phyloP scores from a whole-genome alignment of 2,329 filamentous ascomycete genomes.

The Nectriaceae sp. region DNA sequence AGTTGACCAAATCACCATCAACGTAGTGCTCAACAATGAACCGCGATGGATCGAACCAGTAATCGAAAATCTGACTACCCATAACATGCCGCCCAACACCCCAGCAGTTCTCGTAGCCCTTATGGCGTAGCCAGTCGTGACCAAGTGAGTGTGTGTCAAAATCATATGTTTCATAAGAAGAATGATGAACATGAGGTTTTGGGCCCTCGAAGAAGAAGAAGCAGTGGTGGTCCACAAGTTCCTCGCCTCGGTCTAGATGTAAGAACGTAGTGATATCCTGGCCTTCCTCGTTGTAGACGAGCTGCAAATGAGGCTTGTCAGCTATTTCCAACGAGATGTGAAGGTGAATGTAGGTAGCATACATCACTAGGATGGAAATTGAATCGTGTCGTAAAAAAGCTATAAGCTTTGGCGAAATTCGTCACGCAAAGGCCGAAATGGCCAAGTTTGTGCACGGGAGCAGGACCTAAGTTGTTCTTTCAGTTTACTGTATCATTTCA shows the following conservation, averaged over 20 bases:
- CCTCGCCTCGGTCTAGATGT: constrained; percentile 44
- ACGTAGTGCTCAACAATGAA: constrained; percentile 13
- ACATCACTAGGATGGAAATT: constrained; percentile 52
- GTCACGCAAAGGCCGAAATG: constrained; percentile 58
- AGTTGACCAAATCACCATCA: constrained; percentile 10
- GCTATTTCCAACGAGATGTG: not conserved
- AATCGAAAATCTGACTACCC: constrained; percentile 66
- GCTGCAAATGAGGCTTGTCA: not conserved
- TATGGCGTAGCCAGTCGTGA: constrained; percentile 65
- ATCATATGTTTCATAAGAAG: constrained; percentile 69
- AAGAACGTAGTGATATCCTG: constrained; percentile 48
- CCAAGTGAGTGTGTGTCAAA: constrained; percentile 71
- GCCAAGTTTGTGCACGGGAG: constrained; percentile 54
- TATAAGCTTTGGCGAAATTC: constrained; percentile 47
- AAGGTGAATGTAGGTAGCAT: not conserved
- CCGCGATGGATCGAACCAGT: constrained; percentile 18
- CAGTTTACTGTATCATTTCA: not conserved
- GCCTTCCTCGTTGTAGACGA: constrained; percentile 2
- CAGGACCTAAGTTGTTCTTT: constrained; percentile 38
- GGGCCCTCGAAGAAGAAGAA: constrained; percentile 53
- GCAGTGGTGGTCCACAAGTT: constrained; percentile 51
- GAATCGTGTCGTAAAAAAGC: constrained; percentile 53
- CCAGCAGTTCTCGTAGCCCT: constrained; percentile 68
- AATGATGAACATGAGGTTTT: constrained; percentile 63
- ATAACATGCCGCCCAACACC: constrained; percentile 70